Base-by-base conservation (phyloP, 495 filamentous ascomycete genomes). In the Arthonia radiata region DNA sequence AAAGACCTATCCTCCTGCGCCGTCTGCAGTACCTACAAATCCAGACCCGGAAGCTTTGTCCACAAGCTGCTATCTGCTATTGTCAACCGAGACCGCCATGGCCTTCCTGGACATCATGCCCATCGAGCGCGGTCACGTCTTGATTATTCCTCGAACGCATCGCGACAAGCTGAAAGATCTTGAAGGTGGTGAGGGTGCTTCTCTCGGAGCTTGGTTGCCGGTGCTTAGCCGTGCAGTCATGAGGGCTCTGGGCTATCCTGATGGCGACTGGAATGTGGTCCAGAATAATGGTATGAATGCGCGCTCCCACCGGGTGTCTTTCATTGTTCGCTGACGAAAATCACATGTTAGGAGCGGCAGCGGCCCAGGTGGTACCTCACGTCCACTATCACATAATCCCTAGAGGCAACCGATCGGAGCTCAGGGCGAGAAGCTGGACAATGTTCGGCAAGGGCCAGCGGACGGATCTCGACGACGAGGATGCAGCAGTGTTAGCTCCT, bases 361-460 rank as follows among this genome's bases (percentile, higher is more conserved):
- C 83, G 7, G 81, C 80, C 4, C 83, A 94, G 49, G 76, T 82
- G 13, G 79, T 94, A 2, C 67, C 69, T 13, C 82, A 92, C 47
- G 70, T 83, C 4, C 82, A 93, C 45, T 92, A 81, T 47, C 83
- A 94, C 36, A 59, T 94, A 15, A 83, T 93, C 24, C 82, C 82
- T 2, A 49, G 82, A 15, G 40, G 46, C 42, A 22, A 32, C 42
- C 38, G 38, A 24, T 33, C 35, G 13, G 53, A 50, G 37, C 50
- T 46, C 46, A 60, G 53, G 47, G 52, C 37, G 34, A 69, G 65
- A 45, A 75, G 73, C 27, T 82, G 61, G 47, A 59, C 57, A 10
- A 65, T 86, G 71, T 91, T 91, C 59, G 82, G 79, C 8, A 54
- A 72, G 14, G 81, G 82, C 6, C 57, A 66, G 47, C 55, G 82